These are phyloP conservation scores for Fraxinus pennsylvanica DNA, from an alignment of 257 asterid genomes.

Conservation along the genomic window DNA sequence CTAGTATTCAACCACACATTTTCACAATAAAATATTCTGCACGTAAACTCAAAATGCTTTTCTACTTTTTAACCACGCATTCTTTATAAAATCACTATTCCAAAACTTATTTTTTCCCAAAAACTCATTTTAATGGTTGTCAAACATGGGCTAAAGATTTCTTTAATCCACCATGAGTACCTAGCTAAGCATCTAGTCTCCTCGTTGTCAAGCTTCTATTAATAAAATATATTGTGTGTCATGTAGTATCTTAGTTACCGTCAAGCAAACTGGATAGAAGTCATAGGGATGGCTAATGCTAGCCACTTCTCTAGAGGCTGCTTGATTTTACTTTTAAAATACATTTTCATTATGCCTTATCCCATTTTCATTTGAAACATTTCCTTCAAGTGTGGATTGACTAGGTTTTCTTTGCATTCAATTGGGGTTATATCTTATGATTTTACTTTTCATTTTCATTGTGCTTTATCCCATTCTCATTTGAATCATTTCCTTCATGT, in stretches of 20 bases:
- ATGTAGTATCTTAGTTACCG: background rate
- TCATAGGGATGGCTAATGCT: background rate
- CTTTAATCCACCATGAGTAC: background rate
- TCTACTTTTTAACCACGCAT: too few species aligned
- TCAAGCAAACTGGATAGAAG: background rate
- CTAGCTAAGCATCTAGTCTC: background rate
- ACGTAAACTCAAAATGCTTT: too few species aligned
- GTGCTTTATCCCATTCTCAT: background rate
- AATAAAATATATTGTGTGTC: background rate
- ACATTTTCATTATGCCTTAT: background rate
- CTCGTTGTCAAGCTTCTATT: background rate
- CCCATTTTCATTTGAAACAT: too few species aligned
- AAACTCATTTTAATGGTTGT: too few species aligned
- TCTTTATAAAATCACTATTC: too few species aligned
- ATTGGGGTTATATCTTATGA: background rate
- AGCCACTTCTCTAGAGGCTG: background rate
- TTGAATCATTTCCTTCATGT: background rate
- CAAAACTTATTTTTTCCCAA: too few species aligned
- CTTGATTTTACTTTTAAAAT: background rate
- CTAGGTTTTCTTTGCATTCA: too few species aligned
- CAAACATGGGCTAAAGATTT: background rate
- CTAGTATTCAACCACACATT: too few species aligned
- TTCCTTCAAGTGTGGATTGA: too few species aligned
- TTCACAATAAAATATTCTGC: too few species aligned
- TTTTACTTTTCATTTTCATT: background rate